phyloP scores from a whole-genome alignment of 148 eudicot species.

The Amaranthus hypochondriacus region DNA sequence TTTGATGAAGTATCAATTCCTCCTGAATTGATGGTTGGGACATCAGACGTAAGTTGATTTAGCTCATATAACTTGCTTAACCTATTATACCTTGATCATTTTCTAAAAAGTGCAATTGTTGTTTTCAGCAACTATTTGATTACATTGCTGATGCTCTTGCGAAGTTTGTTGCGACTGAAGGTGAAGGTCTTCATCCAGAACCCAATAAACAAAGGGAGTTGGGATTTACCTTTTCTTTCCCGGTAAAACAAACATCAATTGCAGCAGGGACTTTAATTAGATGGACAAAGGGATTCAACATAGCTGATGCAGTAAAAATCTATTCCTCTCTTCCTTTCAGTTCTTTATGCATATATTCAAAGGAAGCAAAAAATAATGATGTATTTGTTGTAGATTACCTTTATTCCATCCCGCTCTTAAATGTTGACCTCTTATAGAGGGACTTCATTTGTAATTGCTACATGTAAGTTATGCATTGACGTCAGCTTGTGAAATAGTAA shows the following conservation, averaged over 20 bases:
- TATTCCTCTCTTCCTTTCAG: slow-evolving; percentile 2
- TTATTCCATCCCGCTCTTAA: neutral
- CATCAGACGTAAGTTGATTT: slow-evolving; percentile 58
- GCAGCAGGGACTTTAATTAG: slow-evolving; percentile 72
- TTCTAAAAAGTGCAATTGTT: slow-evolving; percentile 17
- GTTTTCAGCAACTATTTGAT: slow-evolving; percentile 78
- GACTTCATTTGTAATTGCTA: neutral
- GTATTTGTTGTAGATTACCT: neutral
- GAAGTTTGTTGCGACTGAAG: slow-evolving; percentile 82
- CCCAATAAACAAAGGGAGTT: slow-evolving; percentile 87
- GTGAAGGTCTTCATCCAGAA: slow-evolving; percentile 65
- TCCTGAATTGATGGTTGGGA: slow-evolving; percentile 77
- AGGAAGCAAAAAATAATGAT: neutral
- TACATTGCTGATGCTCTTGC: slow-evolving; percentile 83
- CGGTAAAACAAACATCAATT: slow-evolving; percentile 79
- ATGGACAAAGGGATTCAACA: slow-evolving; percentile 93
- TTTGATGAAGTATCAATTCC: slow-evolving; percentile 82
- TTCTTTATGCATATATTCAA: neutral
- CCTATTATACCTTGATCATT: slow-evolving; percentile 14
- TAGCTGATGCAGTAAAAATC: slow-evolving; percentile 64
- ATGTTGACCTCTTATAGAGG: neutral
- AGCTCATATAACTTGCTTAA: neutral
- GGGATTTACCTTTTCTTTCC: slow-evolving; percentile 98
- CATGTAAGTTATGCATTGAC: neutral
- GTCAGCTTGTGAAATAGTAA: slow-evolving; percentile 3